Evolutionary conservation across 148 eudicot species (phyloP), one percentile per base, ranked within the genome.

Genomic region (Polygonum maritimum): DNA sequence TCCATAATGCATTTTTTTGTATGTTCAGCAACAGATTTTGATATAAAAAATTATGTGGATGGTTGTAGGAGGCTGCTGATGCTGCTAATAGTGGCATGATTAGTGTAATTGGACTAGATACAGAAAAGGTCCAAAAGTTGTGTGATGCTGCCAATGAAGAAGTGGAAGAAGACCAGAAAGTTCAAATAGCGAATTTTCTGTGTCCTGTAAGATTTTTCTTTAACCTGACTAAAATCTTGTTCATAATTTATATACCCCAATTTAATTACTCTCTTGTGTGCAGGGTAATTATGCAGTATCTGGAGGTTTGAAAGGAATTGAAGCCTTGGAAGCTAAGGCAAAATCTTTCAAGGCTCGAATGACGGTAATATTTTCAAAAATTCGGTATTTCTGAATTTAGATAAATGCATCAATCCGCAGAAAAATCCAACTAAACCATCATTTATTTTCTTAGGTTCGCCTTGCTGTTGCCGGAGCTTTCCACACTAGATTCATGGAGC

Each of bases 221-320:
- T 7, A 44, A 5, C 72, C 65, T 6, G 19, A 55, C 33, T 55
- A 6, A 19, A 55, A 16, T 55, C 63, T 57, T 12, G 19, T 80
- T 38, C 48, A 14, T 4, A 18, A 39, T 60, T 48, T 19, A 1
- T 62, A 35, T 31, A 22, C 58, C 26, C 19, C 2, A 41, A 7
- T 57, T 49, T 15, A 54, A 13, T 10, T 14, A 13, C 18, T 19
- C 39, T 70, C 62, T 39, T 39, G 75, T 49, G 52, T 45, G 48
- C 78, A 92, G 97, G 96, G 98, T 74, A 94, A 94, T 74, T 94
- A 94, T 82, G 98, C 97, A 41, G 98, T 92, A 57, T 94, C 97
- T 77, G 97, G 98, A 77, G 97, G 96, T 62, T 85, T 94, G 51
- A 92, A 92, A 87, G 98, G 98, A 71, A 84, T 94, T 35, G 98